Base-by-base conservation (phyloP, 306 rosid species). In the Vigna nakashimae region DNA sequence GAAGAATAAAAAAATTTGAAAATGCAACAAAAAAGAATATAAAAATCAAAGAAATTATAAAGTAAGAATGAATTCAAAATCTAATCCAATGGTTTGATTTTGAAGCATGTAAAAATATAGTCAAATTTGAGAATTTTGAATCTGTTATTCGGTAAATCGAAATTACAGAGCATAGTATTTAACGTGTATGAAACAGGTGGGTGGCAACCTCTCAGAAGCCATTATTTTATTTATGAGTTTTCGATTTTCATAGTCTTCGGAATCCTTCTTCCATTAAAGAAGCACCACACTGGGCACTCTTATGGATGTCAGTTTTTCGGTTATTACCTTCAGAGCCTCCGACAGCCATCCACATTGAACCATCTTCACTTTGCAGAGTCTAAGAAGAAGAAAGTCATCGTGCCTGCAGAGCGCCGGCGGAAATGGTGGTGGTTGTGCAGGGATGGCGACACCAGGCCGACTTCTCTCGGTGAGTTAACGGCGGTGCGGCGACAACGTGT, bases 201-300 rank as follows among this genome's bases (percentile, higher is more conserved):
- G 28, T 26, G 2, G 28, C 28, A 26, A 26, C 28, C 28, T 26
- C 28, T 26, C 28, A 26, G 28, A 26, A 26, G 28, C 34, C 34
- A 30, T 20, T 20, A 20, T 20, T 48, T 12, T 26, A 79, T 20
- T 34, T 62, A 26, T 43, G 53, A 2, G 0, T 20, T 55, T 52
- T 34, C 0, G 32, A 0, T 15, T 55, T 26, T 15, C 7, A 30
- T 74, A 94, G 96, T 94, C 98, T 2, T 92, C 97, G 18, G 98
- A 97, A 48, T 94, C 98, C 0, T 94, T 94, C 81, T 94, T 94
- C 83, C 98, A 91, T 46, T 97, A 94, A 45, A 77, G 94, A 80
- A 92, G 98, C 88, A 90, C 94, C 11, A 89, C 96, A 13, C 70
- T 92, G 18, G 98, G 96, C 11, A 90, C 98, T 40, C 83, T 94